Percentiles rank a stretch among this genome's conserved stretches.
phyloP scores from a whole-genome alignment of 345 rosid genomes.

The Gossypium australe region DNA sequence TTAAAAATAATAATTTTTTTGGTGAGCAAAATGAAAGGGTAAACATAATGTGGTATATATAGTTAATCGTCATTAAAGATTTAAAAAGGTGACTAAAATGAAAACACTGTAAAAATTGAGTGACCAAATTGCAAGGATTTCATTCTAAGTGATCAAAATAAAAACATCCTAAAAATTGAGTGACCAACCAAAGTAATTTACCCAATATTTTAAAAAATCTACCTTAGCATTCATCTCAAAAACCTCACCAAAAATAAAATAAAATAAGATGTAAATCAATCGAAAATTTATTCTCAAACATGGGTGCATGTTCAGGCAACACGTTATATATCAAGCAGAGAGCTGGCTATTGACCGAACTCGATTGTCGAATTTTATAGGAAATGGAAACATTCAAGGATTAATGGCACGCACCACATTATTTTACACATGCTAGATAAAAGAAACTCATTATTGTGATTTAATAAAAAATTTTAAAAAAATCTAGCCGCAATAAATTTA shows the following conservation, averaged over 20 bases:
- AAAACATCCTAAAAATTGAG: too few relatives aligned
- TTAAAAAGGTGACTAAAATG: accelerated
- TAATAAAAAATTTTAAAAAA: not conserved
- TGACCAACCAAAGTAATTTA: too few relatives aligned
- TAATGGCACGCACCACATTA: not conserved
- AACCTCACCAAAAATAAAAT: too few relatives aligned
- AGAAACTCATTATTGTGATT: not conserved
- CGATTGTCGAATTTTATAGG: not conserved
- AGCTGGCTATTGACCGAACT: slow-evolving; percentile 6
- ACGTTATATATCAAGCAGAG: not conserved
- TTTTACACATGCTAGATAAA: not conserved
- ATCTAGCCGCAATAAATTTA: not conserved
- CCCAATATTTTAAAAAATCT: too few relatives aligned
- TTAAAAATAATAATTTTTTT: too few relatives aligned
- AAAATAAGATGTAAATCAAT: not conserved
- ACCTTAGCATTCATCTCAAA: too few relatives aligned
- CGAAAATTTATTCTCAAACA: not conserved
- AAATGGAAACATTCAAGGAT: not conserved
- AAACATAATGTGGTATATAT: too few relatives aligned
- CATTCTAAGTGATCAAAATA: too few relatives aligned
- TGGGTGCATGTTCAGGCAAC: not conserved
- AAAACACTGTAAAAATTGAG: too few relatives aligned
- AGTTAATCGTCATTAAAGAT: too few relatives aligned
- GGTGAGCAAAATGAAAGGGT: too few relatives aligned
- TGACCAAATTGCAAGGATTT: too few relatives aligned